Conservation (phyloP, 768 basidiomycete genomes). For the Leucocoprinus leucothites region DNA sequence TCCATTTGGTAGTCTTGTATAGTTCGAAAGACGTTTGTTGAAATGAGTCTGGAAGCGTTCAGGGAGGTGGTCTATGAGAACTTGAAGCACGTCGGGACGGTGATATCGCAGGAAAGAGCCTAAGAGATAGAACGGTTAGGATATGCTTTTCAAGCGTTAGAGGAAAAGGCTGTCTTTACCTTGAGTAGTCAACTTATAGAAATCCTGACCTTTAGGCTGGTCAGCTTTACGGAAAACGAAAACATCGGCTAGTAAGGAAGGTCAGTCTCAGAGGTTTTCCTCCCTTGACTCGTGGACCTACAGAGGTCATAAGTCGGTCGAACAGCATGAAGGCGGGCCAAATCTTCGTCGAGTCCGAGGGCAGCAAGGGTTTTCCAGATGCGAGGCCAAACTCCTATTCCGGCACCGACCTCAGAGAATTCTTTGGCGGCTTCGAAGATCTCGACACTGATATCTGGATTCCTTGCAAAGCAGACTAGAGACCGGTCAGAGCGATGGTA, state of each 20-base stretch:
- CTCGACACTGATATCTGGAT: conserved; percentile 36
- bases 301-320: conserved; percentile 23
- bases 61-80: conserved; percentile 42
- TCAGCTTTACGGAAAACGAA: conserved; percentile 25
- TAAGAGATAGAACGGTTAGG: conserved; percentile 3
- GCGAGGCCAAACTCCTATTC: conserved; percentile 39
- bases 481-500: background rate
- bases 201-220: conserved; percentile 16
- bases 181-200: conserved; percentile 20
- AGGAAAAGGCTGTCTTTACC: conserved; percentile 8
- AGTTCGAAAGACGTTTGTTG: conserved; percentile 40
- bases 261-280: background rate
- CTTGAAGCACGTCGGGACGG: conserved; percentile 47
- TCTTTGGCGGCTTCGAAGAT: conserved; percentile 42
- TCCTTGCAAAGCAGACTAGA: conserved; percentile 21
- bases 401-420: conserved; percentile 43
- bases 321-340: conserved; percentile 19
- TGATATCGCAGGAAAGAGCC: conserved; percentile 33
- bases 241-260: conserved; percentile 9
- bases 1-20: conserved; percentile 24
- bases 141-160: background rate
- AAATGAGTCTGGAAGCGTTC: conserved; percentile 32
- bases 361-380: conserved; percentile 38
- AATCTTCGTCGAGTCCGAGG: conserved; percentile 36
- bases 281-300: conserved; percentile 11